Conservation (phyloP, 2,329 filamentous ascomycete genomes). For the Venturia aucupariae region DNA sequence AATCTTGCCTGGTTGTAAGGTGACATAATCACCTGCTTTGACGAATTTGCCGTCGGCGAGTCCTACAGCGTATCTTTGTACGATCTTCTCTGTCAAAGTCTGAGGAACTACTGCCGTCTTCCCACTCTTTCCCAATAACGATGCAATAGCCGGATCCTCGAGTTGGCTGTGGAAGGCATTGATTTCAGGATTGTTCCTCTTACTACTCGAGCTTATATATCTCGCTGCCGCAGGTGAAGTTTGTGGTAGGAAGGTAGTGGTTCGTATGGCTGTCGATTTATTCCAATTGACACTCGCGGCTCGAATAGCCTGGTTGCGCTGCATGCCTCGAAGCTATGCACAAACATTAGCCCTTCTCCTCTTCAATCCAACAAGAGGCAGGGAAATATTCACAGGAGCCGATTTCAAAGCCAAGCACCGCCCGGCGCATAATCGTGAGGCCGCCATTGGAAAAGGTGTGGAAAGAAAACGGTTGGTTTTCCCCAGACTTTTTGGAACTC, state of each 20-base stretch:
- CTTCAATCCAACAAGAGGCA: neutral
- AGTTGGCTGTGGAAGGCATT: conserved; percentile 54
- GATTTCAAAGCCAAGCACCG: neutral
- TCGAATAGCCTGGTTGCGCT: too few species aligned
- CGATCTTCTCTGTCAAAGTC: conserved; percentile 87
- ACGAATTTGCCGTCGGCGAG: conserved; percentile 67
- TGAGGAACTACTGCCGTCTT: conserved; percentile 45
- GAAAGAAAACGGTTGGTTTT: neutral
- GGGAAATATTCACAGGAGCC: neutral
- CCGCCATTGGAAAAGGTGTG: conserved; percentile 1
- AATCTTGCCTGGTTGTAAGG: conserved; percentile 56
- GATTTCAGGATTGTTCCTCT: neutral
- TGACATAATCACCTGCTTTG: conserved; percentile 74
- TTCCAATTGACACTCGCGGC: too few species aligned
- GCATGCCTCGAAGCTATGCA: neutral
- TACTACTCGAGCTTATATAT: neutral
- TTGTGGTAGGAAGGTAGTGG: neutral
- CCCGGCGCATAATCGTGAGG: neutral
- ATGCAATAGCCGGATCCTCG: conserved; percentile 51
- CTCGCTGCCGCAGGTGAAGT: neutral
- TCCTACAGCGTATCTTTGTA: conserved; percentile 71
- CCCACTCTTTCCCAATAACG: conserved; percentile 59
- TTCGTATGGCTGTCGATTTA: neutral
- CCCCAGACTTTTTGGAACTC: neutral
- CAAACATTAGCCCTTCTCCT: neutral